These are phyloP conservation scores for Aspergillus thermomutatus DNA, from an alignment of 2,329 filamentous ascomycete species.

Conservation along the genomic window DNA sequence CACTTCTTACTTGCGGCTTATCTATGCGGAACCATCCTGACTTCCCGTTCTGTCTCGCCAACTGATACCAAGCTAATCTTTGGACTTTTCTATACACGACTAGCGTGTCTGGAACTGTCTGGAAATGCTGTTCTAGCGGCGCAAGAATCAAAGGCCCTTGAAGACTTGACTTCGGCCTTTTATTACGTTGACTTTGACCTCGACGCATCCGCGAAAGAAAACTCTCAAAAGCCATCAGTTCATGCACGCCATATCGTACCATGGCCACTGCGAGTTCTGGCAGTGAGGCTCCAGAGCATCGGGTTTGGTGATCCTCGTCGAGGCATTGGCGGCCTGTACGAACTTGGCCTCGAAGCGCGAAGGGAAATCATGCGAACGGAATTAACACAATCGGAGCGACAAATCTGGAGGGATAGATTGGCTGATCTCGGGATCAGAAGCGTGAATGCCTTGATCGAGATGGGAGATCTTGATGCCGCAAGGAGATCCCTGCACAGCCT, in stretches of 20 bases:
- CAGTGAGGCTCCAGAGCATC: slow-evolving; percentile 78
- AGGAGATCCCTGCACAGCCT: slow-evolving; percentile 67
- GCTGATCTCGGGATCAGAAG: slow-evolving; percentile 68
- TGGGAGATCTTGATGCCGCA: slow-evolving; percentile 82
- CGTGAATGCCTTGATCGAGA: slow-evolving; percentile 55
- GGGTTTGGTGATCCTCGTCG: slow-evolving; percentile 81
- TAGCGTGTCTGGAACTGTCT: slow-evolving; percentile 78
- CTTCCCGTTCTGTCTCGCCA: slow-evolving; percentile 39
- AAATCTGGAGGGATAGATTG: slow-evolving; percentile 69
- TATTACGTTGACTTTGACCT: slow-evolving; percentile 39
- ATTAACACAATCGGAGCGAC: slow-evolving; percentile 52
- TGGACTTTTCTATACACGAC: slow-evolving; percentile 71
- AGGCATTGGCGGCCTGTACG: slow-evolving; percentile 86
- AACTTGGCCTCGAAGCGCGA: slow-evolving; percentile 76
- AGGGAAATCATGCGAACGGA: slow-evolving; percentile 53
- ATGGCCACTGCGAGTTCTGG: slow-evolving; percentile 80
- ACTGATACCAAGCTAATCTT: slow-evolving; percentile 67
- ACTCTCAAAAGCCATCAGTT: slow-evolving; percentile 59
- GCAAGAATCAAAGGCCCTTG: slow-evolving; percentile 61
- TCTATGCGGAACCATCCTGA: slow-evolving; percentile 41
- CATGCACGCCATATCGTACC: slow-evolving; percentile 72
- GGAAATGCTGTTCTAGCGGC: slow-evolving; percentile 67
- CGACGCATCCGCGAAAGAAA: slow-evolving; percentile 48
- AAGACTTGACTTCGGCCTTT: slow-evolving; percentile 58
- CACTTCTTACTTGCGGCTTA: slow-evolving; percentile 76